These are phyloP conservation scores for Petunia secreta DNA, from an alignment of 257 asterid species.

Conservation along the genomic window DNA sequence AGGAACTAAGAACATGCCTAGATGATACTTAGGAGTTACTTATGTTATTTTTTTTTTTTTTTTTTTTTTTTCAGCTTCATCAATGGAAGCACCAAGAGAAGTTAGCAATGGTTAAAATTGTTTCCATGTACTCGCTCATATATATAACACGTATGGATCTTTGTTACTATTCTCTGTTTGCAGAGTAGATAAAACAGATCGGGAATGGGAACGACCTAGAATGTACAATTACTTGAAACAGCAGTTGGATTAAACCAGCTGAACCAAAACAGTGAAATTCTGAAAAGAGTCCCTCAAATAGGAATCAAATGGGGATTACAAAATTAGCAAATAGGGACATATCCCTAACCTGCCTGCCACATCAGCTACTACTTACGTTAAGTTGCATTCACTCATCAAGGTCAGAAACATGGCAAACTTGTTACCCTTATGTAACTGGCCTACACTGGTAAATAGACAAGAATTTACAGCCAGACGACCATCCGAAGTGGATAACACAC, in stretches of 20 bases:
- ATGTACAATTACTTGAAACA: background rate
- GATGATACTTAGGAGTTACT: background rate
- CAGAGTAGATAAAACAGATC: background rate
- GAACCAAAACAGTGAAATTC: background rate
- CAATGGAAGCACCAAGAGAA: constrained; percentile 8
- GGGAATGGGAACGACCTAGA: background rate
- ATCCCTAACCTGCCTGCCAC: background rate
- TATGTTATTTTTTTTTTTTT: too few relatives aligned
- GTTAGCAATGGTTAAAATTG: background rate
- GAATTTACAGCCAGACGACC: background rate
- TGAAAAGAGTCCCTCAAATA: background rate
- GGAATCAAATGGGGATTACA: constrained; percentile 13
- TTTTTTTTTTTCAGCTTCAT: background rate
- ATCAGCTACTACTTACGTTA: constrained; percentile 13
- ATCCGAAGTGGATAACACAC: background rate
- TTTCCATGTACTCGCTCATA: background rate
- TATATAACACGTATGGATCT: background rate
- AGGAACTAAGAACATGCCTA: background rate
- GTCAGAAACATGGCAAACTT: background rate
- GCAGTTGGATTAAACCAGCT: constrained; percentile 1
- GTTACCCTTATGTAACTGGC: background rate
- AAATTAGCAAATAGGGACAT: background rate
- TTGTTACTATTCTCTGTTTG: background rate
- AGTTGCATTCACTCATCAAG: background rate
- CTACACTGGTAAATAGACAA: background rate